Evolutionary conservation across 345 rosid genomes (phyloP).

Genomic region (Euphorbia lathyris): DNA sequence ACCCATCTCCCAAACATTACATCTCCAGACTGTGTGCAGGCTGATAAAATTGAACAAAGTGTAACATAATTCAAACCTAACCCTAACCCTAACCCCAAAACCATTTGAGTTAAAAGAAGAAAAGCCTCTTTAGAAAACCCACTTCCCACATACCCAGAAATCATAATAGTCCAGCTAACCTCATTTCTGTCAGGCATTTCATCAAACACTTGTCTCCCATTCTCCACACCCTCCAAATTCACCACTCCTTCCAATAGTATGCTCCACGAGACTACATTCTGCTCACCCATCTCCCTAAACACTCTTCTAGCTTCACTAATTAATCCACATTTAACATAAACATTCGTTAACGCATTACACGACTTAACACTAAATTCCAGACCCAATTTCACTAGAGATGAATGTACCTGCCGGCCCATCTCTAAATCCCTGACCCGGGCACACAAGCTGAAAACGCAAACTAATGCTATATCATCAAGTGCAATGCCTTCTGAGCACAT

Average conservation of each 20-base stretch:
- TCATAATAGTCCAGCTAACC: constrained; percentile 74
- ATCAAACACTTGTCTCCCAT: constrained; percentile 52
- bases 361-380: constrained; percentile 36
- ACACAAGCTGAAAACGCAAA: constrained; percentile 55
- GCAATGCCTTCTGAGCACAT: constrained; percentile 38
- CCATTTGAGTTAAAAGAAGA: constrained; percentile 44
- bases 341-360: constrained; percentile 62
- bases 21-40: constrained; percentile 72
- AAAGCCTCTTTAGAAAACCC: constrained; percentile 50
- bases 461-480: constrained; percentile 57
- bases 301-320: constrained; percentile 39
- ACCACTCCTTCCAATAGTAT: constrained; percentile 54
- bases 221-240: constrained; percentile 59
- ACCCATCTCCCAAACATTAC: constrained; percentile 60
- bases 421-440: constrained; percentile 41
- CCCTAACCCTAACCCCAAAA: constrained; percentile 33
- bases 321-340: constrained; percentile 66
- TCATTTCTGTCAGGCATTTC: constrained; percentile 68
- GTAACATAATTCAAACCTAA: constrained; percentile 47
- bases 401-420: constrained; percentile 64
- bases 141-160: constrained; percentile 56
- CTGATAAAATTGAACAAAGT: constrained; percentile 62
- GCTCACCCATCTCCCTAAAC: constrained; percentile 49
- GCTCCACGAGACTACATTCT: constrained; percentile 73
- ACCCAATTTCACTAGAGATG: constrained; percentile 52